Conservation (phyloP, 2,329 filamentous ascomycete genomes). For the Penicillium sp. region DNA sequence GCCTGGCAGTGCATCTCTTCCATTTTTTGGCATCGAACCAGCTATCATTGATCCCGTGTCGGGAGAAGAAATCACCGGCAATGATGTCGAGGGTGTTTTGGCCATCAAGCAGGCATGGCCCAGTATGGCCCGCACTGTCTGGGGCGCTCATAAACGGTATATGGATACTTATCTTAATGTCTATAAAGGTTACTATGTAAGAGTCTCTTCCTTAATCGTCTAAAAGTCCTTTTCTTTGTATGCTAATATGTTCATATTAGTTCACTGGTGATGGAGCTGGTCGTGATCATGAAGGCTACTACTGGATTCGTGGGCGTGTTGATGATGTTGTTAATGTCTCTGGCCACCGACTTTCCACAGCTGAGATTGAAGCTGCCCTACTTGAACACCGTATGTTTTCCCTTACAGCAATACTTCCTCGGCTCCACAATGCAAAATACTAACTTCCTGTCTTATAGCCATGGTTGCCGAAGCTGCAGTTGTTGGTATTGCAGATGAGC, state of each 20-base stretch:
- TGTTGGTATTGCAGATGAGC: conserved; percentile 86
- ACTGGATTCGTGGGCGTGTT: conserved; percentile 98
- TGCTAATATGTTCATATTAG: conserved; percentile 22
- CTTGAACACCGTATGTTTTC: conserved; percentile 70
- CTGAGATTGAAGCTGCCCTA: conserved; percentile 95
- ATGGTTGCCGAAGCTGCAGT: conserved; percentile 88
- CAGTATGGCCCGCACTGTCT: conserved; percentile 96
- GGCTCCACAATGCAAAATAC: not conserved
- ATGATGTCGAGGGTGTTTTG: conserved; percentile 94
- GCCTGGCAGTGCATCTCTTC: conserved; percentile 89
- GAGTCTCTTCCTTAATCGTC: conserved; percentile 32
- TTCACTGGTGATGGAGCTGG: conserved; percentile 75
- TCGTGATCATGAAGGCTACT: conserved; percentile 96
- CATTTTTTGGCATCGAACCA: conserved; percentile 97
- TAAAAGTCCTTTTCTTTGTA: not conserved
- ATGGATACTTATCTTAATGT: conserved; percentile 98
- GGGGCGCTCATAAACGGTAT: conserved; percentile 95
- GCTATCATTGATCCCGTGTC: conserved; percentile 96
- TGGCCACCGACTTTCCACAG: conserved; percentile 91
- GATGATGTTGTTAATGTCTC: conserved; percentile 98
- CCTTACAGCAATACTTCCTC: not conserved
- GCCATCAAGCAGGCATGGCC: conserved; percentile 98
- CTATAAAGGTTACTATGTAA: conserved; percentile 95
- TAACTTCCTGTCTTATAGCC: conserved; percentile 22
- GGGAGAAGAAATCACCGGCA: conserved; percentile 87